Base-by-base conservation (phyloP, 495 filamentous ascomycete genomes). In the Alectoria sarmentosa region DNA sequence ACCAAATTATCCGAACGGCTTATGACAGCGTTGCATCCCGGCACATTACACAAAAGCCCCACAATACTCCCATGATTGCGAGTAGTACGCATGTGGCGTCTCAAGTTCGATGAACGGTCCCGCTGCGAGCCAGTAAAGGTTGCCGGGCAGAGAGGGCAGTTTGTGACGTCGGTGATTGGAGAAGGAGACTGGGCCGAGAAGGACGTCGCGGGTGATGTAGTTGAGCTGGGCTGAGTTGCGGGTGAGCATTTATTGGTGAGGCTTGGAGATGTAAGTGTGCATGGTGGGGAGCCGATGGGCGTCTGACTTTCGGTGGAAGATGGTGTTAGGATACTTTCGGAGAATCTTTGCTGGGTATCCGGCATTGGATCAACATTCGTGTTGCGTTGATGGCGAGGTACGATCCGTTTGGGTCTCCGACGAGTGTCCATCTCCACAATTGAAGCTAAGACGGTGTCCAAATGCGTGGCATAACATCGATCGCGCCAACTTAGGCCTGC, bases 1-100 rank as follows among this genome's bases (percentile, higher is more conserved):
- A 15, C 23, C 21, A 64, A 34, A n/a, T 67, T 64, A 41, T 67
- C 66, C 26, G 34, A 36, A 9, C 66, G 66, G 28, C 62, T 32
- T 1, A 67, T 11, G 3, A 41, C 21, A 3, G 46, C 30, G 13
- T n/a, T 37, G 28, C 66, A 67, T 41, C 23, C 61, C 1, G 19
- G 3, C 4, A 49, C 57, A 4, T 46, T n/a, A 28, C 66, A 67
- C 32, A 37, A 1, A 26, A 54, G 48, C 26, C 7, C 28, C 4
- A 41, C 56, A 6, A 13, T 26, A 1, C 30, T 58, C 3, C 44
- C 38, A 34, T 64, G 61, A 14, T 55, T 34, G 15, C 32, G 42
- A 4, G 58, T 28, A 1, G 41, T 56, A 13, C 37, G 34, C 19
- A 38, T 60, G 48, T 67, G 66, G 9, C 66, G 61, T 14, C 42